phyloP scores from a whole-genome alignment of 495 filamentous ascomycete genomes.

The Trichocladium uniseriatum region DNA sequence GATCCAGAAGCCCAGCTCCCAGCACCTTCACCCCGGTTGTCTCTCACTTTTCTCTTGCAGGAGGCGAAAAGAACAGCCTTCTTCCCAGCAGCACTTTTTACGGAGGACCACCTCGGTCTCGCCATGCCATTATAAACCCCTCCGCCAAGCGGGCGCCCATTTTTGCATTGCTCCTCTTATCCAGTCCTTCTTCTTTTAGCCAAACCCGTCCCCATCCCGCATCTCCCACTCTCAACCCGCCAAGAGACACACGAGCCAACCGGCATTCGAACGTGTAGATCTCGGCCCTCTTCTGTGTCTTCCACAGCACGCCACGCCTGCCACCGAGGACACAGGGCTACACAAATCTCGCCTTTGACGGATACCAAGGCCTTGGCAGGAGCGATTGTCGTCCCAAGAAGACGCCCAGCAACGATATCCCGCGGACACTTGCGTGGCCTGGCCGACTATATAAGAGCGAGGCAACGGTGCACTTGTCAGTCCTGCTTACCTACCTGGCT shows the following conservation, averaged over 20 bases:
- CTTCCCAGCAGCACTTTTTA: not conserved
- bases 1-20: conserved; percentile 9
- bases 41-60: conserved; percentile 6
- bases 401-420: not conserved
- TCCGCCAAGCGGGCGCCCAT: conserved; percentile 7
- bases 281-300: conserved; percentile 20
- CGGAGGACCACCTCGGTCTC: conserved; percentile 1
- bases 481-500: not conserved
- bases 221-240: conserved; percentile 3
- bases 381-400: conserved; percentile 15
- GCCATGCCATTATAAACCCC: conserved; percentile 11
- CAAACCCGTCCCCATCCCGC: no score
- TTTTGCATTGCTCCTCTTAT: conserved; percentile 2
- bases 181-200: not conserved
- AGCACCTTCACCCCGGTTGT: conserved; percentile 6
- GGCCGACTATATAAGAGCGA: conserved; percentile 4
- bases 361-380: conserved; percentile 23
- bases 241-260: conserved; percentile 20
- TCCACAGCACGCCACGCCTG: conserved; percentile 21
- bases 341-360: conserved; percentile 26
- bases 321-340: conserved; percentile 15
- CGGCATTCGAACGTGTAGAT: conserved; percentile 23
- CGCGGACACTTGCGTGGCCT: not conserved
- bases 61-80: not conserved
- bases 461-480: not conserved